A percentile compares a stretch with the other conserved stretches of the same genome.
Evolutionary conservation across 495 filamentous ascomycete genomes (phyloP).

Genomic region (Acidiella bohemica): DNA sequence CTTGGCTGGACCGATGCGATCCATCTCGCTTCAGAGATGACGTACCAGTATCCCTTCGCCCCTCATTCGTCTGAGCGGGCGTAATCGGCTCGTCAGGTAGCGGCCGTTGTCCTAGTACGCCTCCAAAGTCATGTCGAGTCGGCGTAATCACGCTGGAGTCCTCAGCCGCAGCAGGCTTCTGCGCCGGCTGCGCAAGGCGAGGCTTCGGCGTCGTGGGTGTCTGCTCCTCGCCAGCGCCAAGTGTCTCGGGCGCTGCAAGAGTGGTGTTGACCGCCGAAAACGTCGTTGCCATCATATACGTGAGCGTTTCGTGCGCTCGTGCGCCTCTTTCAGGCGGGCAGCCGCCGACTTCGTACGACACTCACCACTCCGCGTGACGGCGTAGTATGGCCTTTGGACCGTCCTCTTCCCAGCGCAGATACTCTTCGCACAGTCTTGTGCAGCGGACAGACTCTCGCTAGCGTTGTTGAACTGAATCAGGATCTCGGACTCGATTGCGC

Average conservation of each 20-base stretch:
- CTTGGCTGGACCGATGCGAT: slow-evolving; percentile 44
- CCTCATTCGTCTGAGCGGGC: slow-evolving; percentile 31
- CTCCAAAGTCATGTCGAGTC: slow-evolving; percentile 46
- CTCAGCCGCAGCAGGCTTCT: slow-evolving; percentile 24
- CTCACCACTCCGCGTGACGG: too few species aligned
- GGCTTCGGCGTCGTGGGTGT: slow-evolving; percentile 51
- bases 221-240: slow-evolving; percentile 41
- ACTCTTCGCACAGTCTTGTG: too few species aligned
- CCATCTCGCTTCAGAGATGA: slow-evolving; percentile 41
- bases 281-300: too few species aligned
- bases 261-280: slow-evolving; percentile 71
- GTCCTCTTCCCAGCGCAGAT: too few species aligned
- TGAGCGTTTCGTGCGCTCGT: slow-evolving; percentile 4
- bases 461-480: too few species aligned
- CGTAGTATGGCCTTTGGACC: too few species aligned
- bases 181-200: slow-evolving; percentile 29
- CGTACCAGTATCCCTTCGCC: slow-evolving; percentile 28
- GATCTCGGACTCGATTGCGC: background rate
- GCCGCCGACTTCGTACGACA: slow-evolving; percentile 5
- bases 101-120: slow-evolving; percentile 43
- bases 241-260: slow-evolving; percentile 35
- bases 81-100: slow-evolving; percentile 46
- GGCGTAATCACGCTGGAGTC: slow-evolving; percentile 42
- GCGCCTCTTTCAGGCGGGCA: slow-evolving; percentile 3
- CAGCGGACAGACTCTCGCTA: too few species aligned